These are phyloP conservation scores for Chlorella ohadii DNA, from an alignment of 139 green algal genomes.

Conservation along the genomic window DNA sequence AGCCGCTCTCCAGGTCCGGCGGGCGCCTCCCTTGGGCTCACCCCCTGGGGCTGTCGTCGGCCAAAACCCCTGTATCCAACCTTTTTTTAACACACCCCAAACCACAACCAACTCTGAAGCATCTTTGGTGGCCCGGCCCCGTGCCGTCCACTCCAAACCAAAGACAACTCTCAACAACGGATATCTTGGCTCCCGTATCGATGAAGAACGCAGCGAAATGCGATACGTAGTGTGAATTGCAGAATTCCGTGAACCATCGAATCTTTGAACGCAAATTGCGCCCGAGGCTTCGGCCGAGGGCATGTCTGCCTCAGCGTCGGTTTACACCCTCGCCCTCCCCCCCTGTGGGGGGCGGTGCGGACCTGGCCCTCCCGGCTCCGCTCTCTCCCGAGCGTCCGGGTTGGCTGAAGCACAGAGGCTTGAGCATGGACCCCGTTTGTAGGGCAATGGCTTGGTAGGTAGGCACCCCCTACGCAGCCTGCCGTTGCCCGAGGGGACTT, in stretches of 20 bases:
- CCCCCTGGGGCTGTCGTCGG: too few relatives aligned
- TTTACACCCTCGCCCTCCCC: constrained; percentile 56
- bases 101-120: constrained; percentile 42
- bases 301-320: constrained; percentile 91
- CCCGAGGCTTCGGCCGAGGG: constrained; percentile 80
- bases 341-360: too few relatives aligned
- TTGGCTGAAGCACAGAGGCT: constrained; percentile 68
- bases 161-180: constrained; percentile 90
- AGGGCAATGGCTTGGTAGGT: constrained; percentile 4
- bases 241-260: constrained; percentile 86
- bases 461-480: background rate
- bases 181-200: constrained; percentile 90
- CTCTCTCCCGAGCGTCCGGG: constrained; percentile 20
- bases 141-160: constrained; percentile 38
- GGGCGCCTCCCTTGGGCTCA: background rate
- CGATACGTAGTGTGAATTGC: constrained; percentile 97
- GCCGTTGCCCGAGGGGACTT: constrained; percentile 3
- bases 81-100: constrained; percentile 37
- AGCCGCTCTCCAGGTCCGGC: background rate
- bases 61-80: background rate
- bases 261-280: constrained; percentile 95
- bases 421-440: constrained; percentile 28
- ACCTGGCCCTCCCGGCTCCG: too few relatives aligned
- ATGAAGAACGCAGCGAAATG: constrained; percentile 97
- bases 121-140: background rate